Evolutionary conservation across 2,329 filamentous ascomycete genomes (phyloP).

Genomic region (Pyrenophora teres): DNA sequence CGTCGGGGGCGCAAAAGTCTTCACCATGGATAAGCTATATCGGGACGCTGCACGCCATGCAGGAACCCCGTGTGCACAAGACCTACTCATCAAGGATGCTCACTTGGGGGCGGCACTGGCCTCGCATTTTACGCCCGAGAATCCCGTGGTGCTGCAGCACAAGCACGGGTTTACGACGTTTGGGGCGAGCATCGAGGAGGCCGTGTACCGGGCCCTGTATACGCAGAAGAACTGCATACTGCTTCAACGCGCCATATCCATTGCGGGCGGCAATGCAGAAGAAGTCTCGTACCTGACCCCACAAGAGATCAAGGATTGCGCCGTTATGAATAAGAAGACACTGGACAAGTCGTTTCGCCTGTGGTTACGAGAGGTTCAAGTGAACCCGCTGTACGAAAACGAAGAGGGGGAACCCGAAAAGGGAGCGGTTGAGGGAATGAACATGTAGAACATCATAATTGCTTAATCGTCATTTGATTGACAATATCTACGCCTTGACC

Average conservation of each 20-base stretch:
- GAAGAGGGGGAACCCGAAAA: conserved; percentile 37
- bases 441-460: conserved; percentile 12
- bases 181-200: conserved; percentile 47
- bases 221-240: conserved; percentile 44
- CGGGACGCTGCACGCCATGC: conserved; percentile 26
- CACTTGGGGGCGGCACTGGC: conserved; percentile 32
- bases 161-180: conserved; percentile 52
- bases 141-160: conserved; percentile 46
- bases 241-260: conserved; percentile 41
- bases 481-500: conserved; percentile 17
- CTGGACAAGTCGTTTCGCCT: conserved; percentile 48
- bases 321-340: conserved; percentile 37
- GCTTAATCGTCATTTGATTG: neutral
- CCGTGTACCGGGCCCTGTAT: conserved; percentile 50
- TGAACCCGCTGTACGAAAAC: conserved; percentile 44
- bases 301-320: conserved; percentile 46
- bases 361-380: conserved; percentile 49
- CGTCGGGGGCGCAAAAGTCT: conserved; percentile 13
- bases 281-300: conserved; percentile 37
- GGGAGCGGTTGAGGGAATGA: conserved; percentile 31
- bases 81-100: conserved; percentile 37
- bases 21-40: conserved; percentile 21
- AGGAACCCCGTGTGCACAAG: neutral
- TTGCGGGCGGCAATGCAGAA: conserved; percentile 33
- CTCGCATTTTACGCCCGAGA: conserved; percentile 11